These are phyloP conservation scores for Aspergillus cavernicola DNA, from an alignment of 495 filamentous ascomycete species.

Conservation along the genomic window DNA sequence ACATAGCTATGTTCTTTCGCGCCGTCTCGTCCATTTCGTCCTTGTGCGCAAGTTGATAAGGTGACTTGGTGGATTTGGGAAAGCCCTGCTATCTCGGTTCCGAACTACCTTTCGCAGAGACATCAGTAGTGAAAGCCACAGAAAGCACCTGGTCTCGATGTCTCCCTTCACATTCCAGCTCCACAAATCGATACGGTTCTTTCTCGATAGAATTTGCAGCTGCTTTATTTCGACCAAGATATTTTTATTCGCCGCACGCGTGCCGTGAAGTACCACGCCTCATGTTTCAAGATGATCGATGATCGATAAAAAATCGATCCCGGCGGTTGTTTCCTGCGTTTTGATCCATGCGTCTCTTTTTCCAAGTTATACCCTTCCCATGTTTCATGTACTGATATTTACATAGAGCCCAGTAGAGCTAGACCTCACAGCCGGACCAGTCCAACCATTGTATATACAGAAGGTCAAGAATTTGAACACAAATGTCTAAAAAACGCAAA, in stretches of 20 bases:
- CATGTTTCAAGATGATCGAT: too few relatives aligned
- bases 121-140: neutral
- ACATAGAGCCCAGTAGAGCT: constrained; percentile 17
- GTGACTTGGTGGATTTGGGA: too few relatives aligned
- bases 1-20: too few relatives aligned
- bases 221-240: neutral
- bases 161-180: neutral
- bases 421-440: constrained; percentile 8
- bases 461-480: too few relatives aligned
- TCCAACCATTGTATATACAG: neutral
- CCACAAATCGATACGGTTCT: neutral
- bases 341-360: neutral
- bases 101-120: too few relatives aligned
- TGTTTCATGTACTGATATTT: constrained; percentile 11
- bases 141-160: neutral
- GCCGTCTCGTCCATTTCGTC: neutral
- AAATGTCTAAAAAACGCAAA: too few relatives aligned
- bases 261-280: too few relatives aligned
- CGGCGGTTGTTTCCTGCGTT: neutral
- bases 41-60: too few relatives aligned
- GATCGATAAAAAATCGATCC: too few relatives aligned
- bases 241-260: neutral
- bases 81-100: too few relatives aligned
- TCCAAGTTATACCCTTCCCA: constrained; percentile 14
- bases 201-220: neutral